Conservation (phyloP, 139 green algal genomes). For the Zygnema cylindricum region DNA sequence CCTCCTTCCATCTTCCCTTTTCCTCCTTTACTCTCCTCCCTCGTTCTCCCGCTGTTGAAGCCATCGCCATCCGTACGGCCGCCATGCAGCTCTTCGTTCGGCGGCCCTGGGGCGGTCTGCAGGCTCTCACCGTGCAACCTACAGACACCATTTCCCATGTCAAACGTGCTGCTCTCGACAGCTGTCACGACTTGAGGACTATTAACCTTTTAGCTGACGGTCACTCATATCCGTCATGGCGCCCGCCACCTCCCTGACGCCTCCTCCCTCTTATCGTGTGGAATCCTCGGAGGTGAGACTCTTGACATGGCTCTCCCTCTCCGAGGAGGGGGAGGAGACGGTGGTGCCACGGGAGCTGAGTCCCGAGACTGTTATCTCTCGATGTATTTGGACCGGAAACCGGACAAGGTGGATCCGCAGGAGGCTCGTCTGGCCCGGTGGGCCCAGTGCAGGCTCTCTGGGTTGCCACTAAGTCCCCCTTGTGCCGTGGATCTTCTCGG, state of each 20-base stretch:
- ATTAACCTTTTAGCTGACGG: not conserved
- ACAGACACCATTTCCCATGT: not conserved
- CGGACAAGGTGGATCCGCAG: slow-evolving; percentile 61
- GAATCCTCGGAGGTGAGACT: not conserved
- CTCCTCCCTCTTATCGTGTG: not conserved
- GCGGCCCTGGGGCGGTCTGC: not conserved
- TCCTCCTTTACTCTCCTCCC: not conserved
- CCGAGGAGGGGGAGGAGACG: slow-evolving; percentile 59
- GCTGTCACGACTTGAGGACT: not conserved
- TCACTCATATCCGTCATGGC: not conserved
- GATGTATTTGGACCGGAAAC: slow-evolving; percentile 64
- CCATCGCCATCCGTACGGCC: not conserved
- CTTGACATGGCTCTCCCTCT: slow-evolving; percentile 11
- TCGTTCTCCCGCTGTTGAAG: no score
- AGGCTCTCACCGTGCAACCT: not conserved
- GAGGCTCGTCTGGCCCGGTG: slow-evolving; percentile 48
- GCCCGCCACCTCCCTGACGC: not conserved
- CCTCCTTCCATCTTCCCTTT: not conserved
- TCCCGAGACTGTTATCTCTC: slow-evolving; percentile 59
- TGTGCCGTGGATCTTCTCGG: slow-evolving; percentile 57
- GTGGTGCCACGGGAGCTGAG: slow-evolving; percentile 64
- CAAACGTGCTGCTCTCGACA: not conserved
- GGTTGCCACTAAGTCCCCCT: slow-evolving; percentile 46
- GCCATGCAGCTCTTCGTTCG: not conserved
- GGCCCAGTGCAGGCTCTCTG: slow-evolving; percentile 52